Conservation (phyloP, 2,329 filamentous ascomycete genomes). For the Trichoderma gracile region DNA sequence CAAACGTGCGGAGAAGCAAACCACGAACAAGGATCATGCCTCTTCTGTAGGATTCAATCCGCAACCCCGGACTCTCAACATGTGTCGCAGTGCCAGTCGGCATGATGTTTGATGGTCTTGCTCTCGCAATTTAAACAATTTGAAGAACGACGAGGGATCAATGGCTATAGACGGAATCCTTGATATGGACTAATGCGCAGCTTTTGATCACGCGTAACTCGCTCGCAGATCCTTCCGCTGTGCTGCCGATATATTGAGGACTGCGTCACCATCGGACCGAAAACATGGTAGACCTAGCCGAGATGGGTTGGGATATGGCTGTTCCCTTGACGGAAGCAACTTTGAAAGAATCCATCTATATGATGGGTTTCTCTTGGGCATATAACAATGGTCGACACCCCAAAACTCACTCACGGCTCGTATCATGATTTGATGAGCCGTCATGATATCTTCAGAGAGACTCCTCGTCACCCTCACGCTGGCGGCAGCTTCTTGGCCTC, state of each 20-base stretch:
- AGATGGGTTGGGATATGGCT: background rate
- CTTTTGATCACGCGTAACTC: slow-evolving; percentile 4
- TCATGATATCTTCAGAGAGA: background rate
- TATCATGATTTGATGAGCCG: background rate
- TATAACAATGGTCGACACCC: background rate
- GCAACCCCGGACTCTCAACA: background rate
- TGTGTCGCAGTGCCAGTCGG: background rate
- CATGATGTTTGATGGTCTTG: background rate
- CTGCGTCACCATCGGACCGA: slow-evolving; percentile 12
- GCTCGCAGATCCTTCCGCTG: slow-evolving; percentile 7
- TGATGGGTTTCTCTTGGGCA: background rate
- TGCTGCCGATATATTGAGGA: slow-evolving; percentile 4
- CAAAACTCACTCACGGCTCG: background rate
- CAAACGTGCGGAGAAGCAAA: background rate
- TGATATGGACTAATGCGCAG: background rate
- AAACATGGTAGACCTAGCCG: background rate
- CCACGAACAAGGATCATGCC: background rate
- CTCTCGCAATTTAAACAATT: background rate
- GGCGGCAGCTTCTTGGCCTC: background rate
- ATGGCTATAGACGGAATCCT: background rate
- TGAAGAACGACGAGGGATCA: background rate
- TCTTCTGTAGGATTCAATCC: background rate
- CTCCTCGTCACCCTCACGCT: background rate
- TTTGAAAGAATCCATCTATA: background rate
- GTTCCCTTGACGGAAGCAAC: background rate